phyloP scores from a whole-genome alignment of 2,329 filamentous ascomycete species.

The Exophiala lecanii-corni region DNA sequence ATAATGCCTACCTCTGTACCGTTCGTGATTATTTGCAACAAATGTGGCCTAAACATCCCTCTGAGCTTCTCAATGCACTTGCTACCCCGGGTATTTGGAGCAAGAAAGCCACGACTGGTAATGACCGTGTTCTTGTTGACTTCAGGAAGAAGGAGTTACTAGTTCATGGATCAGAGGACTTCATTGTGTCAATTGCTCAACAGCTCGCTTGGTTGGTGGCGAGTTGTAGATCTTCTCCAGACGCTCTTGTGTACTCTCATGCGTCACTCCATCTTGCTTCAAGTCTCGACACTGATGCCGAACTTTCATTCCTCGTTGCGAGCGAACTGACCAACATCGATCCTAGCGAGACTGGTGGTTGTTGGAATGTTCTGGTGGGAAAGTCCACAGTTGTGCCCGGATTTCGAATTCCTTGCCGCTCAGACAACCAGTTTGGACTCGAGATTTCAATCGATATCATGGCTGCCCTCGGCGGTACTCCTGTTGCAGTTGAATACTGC shows the following conservation, averaged over 20 bases:
- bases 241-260: not conserved
- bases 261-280: not conserved
- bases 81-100: not conserved
- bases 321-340: not conserved
- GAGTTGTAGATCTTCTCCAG: not conserved
- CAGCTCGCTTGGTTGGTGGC: slow-evolving; percentile 1
- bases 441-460: not conserved
- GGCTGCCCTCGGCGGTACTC: not conserved
- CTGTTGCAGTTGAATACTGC: not conserved
- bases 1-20: not conserved
- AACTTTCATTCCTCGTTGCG: not conserved
- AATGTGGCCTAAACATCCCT: not conserved
- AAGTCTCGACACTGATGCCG: not conserved
- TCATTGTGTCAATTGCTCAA: not conserved
- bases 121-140: not conserved
- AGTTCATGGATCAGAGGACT: not conserved
- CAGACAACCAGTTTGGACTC: not conserved
- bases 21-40: not conserved
- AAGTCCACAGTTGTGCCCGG: not conserved
- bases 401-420: not conserved
- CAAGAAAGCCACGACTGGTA: not conserved
- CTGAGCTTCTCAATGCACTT: not conserved
- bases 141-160: not conserved
- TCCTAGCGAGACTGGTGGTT: not conserved
- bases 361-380: not conserved